Percentiles rank a stretch among this genome's conserved stretches.
These are phyloP conservation scores for Alloteropsis semialata DNA, from an alignment of 176 grass and related monocot species.

Conservation along the genomic window DNA sequence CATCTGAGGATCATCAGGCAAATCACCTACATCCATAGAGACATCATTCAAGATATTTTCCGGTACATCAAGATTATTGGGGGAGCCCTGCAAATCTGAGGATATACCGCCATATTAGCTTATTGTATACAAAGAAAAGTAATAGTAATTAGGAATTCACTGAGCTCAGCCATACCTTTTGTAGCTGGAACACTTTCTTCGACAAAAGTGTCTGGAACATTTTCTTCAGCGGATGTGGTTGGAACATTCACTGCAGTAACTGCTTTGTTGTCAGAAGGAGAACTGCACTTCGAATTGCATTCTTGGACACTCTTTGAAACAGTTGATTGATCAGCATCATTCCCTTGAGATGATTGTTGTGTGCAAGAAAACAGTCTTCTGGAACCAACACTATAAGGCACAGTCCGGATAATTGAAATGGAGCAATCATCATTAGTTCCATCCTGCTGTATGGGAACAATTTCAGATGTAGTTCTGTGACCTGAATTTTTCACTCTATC, in stretches of 20 bases:
- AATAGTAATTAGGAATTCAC: neutral
- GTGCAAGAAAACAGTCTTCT: conserved; percentile 31
- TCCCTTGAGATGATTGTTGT: conserved; percentile 35
- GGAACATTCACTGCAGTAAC: conserved; percentile 9
- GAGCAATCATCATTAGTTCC: conserved; percentile 38
- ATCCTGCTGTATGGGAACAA: conserved; percentile 25
- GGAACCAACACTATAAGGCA: conserved; percentile 25
- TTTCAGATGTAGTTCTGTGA: conserved; percentile 12
- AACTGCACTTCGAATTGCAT: conserved; percentile 38
- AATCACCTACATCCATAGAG: neutral
- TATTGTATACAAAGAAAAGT: neutral
- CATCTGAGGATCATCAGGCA: conserved; percentile 27
- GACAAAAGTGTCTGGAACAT: neutral
- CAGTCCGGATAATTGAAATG: conserved; percentile 51
- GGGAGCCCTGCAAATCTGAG: conserved; percentile 22
- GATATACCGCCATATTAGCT: conserved; percentile 5
- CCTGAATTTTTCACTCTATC: conserved; percentile 23
- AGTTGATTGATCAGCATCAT: conserved; percentile 18
- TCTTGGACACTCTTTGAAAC: conserved; percentile 25
- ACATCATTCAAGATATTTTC: conserved; percentile 21
- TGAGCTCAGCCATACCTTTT: conserved; percentile 35
- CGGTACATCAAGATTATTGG: neutral
- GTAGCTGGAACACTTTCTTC: neutral
- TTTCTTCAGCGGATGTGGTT: neutral
- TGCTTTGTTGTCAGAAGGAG: conserved; percentile 17